Evolutionary conservation across 768 basidiomycete genomes (phyloP).

Genomic region (Chalciporus piperatus): DNA sequence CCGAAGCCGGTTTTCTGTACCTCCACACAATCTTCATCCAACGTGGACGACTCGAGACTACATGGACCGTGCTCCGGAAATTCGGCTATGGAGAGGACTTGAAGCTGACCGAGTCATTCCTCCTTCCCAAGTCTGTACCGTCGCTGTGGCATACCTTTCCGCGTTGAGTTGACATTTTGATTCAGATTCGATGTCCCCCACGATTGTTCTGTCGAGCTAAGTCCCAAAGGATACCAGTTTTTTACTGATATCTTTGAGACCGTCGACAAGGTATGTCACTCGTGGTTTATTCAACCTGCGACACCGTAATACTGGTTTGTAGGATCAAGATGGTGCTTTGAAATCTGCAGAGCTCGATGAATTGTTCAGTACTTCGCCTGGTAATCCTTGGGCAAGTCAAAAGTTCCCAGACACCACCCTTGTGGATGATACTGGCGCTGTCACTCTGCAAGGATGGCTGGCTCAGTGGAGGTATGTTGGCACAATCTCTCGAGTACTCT

Average conservation of each 20-base stretch:
- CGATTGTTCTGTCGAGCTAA: conserved; percentile 94
- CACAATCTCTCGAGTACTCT: conserved; percentile 2
- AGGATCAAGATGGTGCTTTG: conserved; percentile 96
- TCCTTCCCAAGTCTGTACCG: conserved; percentile 76
- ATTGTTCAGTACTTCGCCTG: conserved; percentile 91
- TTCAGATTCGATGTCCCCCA: conserved; percentile 86
- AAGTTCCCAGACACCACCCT: conserved; percentile 90
- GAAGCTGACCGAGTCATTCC: conserved; percentile 80
- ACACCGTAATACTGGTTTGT: conserved; percentile 4
- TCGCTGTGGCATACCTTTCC: background rate
- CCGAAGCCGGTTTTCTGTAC: conserved; percentile 90
- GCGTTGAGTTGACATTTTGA: conserved; percentile 11
- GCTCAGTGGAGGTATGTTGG: conserved; percentile 92
- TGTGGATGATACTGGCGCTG: conserved; percentile 81
- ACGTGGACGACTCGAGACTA: conserved; percentile 91
- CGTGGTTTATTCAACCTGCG: background rate
- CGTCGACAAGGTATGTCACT: conserved; percentile 73
- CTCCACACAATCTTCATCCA: conserved; percentile 97
- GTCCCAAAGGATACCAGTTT: conserved; percentile 93
- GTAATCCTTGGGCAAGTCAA: conserved; percentile 93
- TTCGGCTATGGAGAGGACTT: conserved; percentile 97
- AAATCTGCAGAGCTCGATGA: conserved; percentile 80
- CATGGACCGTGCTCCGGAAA: conserved; percentile 93
- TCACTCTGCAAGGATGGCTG: conserved; percentile 97
- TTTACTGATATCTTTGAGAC: conserved; percentile 95